These are phyloP conservation scores for Candida labiduridarum DNA, from an alignment of 1,139 yeast genomes.

Conservation along the genomic window DNA sequence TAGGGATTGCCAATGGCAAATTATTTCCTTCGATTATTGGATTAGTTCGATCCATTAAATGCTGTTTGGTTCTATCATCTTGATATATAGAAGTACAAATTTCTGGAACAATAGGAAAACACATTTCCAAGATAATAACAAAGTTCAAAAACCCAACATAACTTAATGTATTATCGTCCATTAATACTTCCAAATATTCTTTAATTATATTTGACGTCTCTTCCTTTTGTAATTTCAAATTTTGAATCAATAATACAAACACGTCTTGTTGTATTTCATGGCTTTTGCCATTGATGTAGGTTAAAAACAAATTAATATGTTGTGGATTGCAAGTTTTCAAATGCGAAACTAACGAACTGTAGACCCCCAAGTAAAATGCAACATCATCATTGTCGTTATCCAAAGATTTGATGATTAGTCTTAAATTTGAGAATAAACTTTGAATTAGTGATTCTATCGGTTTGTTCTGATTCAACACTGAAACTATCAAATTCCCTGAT, in stretches of 20 bases:
- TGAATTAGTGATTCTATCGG: constrained; percentile 8
- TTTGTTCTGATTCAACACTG: neutral
- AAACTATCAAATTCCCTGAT: constrained; percentile 14
- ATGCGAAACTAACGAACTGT: constrained; percentile 16
- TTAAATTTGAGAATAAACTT: constrained; percentile 19
- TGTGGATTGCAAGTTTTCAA: constrained; percentile 23
- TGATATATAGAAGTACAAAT: constrained; percentile 24
- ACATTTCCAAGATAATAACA: constrained; percentile 21
- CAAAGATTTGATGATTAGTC: constrained; percentile 13
- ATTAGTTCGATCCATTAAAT: constrained; percentile 13
- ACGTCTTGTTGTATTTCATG: constrained; percentile 21
- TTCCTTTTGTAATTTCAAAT: constrained; percentile 21
- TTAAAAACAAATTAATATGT: constrained; percentile 28
- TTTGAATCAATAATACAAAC: constrained; percentile 28
- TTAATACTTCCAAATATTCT: constrained; percentile 29
- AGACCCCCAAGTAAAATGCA: constrained; percentile 17
- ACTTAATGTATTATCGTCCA: constrained; percentile 19
- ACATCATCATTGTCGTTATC: neutral
- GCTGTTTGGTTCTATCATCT: constrained; percentile 20
- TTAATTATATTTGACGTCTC: constrained; percentile 22
- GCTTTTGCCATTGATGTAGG: constrained; percentile 21
- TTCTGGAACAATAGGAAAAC: constrained; percentile 32
- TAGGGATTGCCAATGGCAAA: constrained; percentile 2
- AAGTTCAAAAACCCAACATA: constrained; percentile 24
- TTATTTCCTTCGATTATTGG: neutral